Evolutionary conservation across 345 rosid genomes (phyloP).

Genomic region (Eutrema japonicum): DNA sequence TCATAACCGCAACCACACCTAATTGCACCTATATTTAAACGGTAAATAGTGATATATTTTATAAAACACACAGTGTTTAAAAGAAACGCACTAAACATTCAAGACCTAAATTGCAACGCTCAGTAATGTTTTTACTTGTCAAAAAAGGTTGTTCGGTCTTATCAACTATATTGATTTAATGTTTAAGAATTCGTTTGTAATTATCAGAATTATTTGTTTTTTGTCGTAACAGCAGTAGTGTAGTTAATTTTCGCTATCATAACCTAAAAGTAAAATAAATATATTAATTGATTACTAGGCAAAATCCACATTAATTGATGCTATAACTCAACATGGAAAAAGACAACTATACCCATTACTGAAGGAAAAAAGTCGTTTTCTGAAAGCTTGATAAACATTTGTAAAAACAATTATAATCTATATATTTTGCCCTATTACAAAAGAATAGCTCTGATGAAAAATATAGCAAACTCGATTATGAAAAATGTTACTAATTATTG

Average conservation of each 20-base stretch:
- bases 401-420: not conserved
- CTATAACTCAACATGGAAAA: conserved; percentile 18
- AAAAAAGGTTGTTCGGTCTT: not conserved
- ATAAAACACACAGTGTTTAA: too few relatives aligned
- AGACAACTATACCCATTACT: conserved; percentile 16
- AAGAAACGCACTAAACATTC: too few relatives aligned
- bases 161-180: not conserved
- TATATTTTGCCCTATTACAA: not conserved
- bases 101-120: not conserved
- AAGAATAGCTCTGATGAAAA: not conserved
- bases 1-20: too few relatives aligned
- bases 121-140: not conserved
- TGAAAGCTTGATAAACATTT: not conserved
- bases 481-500: not conserved
- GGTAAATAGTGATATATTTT: too few relatives aligned
- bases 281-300: not conserved
- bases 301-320: conserved; percentile 20
- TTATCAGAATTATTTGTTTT: not conserved
- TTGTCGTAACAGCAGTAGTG: conserved; percentile 8
- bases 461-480: not conserved
- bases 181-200: not conserved
- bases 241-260: conserved; percentile 21
- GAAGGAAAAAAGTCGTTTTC: not conserved
- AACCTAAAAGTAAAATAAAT: too few relatives aligned
- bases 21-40: too few relatives aligned